Percentiles rank a stretch among this genome's conserved stretches.
phyloP scores from a whole-genome alignment of 768 basidiomycete species.

The Boletus reticuloceps region DNA sequence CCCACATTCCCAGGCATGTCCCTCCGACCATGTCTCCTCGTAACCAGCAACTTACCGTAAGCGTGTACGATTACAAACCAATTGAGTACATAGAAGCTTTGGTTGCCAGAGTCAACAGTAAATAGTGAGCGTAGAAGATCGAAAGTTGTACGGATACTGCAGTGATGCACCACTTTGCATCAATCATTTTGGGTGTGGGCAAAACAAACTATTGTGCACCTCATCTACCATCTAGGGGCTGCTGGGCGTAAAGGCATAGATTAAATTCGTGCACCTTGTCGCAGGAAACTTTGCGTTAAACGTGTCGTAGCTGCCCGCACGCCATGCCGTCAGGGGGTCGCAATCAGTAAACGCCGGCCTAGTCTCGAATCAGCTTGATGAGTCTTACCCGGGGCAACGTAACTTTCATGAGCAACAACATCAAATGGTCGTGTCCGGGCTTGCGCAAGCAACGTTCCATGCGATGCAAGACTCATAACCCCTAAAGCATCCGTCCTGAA shows the following conservation, averaged over 20 bases:
- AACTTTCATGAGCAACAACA: constrained; percentile 68
- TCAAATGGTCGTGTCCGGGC: constrained; percentile 77
- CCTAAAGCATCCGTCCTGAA: constrained; percentile 51
- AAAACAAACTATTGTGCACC: neutral
- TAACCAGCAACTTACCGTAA: neutral
- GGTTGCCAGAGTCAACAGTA: constrained; percentile 19
- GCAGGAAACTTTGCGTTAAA: constrained; percentile 55
- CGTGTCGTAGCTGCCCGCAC: constrained; percentile 41
- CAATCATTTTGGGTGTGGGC: constrained; percentile 3
- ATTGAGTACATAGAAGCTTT: neutral
- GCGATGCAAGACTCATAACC: constrained; percentile 48
- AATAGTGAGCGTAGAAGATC: constrained; percentile 28
- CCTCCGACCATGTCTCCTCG: neutral
- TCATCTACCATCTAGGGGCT: constrained; percentile 32
- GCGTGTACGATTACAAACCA: constrained; percentile 21
- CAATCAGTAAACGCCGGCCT: constrained; percentile 12
- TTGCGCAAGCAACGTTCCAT: constrained; percentile 66
- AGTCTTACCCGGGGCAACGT: constrained; percentile 74
- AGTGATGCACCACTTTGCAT: constrained; percentile 15
- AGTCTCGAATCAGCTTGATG: constrained; percentile 20
- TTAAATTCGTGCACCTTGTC: constrained; percentile 52
- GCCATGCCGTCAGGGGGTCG: constrained; percentile 11
- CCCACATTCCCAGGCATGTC: constrained; percentile 18
- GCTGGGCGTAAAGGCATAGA: constrained; percentile 46
- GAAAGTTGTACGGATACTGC: constrained; percentile 20